Percentiles rank a stretch among this genome's conserved stretches.
These are phyloP conservation scores for Penstemon newberryi DNA, from an alignment of 257 asterid genomes.

Conservation along the genomic window DNA sequence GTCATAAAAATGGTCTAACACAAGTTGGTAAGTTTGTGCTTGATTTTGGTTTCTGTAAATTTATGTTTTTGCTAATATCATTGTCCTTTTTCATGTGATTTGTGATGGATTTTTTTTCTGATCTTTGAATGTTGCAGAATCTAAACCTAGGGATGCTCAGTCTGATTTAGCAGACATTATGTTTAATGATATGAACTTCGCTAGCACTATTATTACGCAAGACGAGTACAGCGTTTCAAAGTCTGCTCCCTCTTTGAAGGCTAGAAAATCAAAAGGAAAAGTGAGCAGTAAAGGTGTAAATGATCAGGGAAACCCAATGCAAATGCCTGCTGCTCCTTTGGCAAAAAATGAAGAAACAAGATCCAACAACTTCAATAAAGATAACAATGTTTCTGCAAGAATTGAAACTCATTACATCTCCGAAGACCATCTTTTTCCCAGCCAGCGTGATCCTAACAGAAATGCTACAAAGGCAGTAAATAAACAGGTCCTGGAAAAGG, in stretches of 20 bases:
- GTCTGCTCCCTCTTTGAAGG: conserved; percentile 31
- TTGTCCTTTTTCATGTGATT: not conserved
- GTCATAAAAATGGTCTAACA: conserved; percentile 41
- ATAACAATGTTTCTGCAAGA: conserved; percentile 19
- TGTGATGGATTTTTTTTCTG: conserved; percentile 1
- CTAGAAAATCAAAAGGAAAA: conserved; percentile 39
- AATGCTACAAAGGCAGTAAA: conserved; percentile 29
- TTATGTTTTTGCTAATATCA: not conserved
- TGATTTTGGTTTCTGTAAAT: not conserved
- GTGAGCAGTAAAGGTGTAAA: conserved; percentile 25
- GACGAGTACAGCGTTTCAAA: conserved; percentile 69
- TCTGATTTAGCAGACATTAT: conserved; percentile 34
- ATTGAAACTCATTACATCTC: conserved; percentile 34
- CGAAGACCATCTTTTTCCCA: conserved; percentile 37
- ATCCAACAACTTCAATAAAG: conserved; percentile 27
- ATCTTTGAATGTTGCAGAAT: conserved; percentile 49
- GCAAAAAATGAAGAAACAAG: conserved; percentile 36
- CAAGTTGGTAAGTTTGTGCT: conserved; percentile 24
- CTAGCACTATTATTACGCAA: conserved; percentile 57
- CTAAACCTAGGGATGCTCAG: conserved; percentile 34
- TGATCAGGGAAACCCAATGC: conserved; percentile 28
- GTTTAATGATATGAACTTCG: conserved; percentile 52
- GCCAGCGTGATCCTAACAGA: conserved; percentile 20
- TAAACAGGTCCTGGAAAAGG: conserved; percentile 27
- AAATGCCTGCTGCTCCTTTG: conserved; percentile 37